Evolutionary conservation across 305 asterid genomes (phyloP).

Genomic region (Andrographis paniculata): DNA sequence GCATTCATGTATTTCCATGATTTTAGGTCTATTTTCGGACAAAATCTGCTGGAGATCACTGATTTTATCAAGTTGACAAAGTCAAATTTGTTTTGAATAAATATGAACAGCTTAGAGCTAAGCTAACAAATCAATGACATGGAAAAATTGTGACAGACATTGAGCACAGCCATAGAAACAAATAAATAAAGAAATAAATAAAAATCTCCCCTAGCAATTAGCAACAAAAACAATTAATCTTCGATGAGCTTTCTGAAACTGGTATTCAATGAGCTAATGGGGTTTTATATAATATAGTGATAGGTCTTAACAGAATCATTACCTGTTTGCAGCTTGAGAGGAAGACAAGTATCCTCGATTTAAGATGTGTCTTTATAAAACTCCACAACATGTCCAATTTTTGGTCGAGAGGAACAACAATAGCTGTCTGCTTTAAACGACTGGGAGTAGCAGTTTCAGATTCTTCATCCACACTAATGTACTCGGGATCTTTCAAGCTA

Average conservation of each 20-base stretch:
- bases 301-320: not conserved
- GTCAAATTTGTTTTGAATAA: no score
- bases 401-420: constrained; percentile 79
- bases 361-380: constrained; percentile 79
- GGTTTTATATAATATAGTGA: not conserved
- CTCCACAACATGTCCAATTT: constrained; percentile 94
- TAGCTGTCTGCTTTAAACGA: constrained; percentile 70
- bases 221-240: not conserved
- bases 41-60: no score
- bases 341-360: constrained; percentile 74
- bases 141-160: not conserved
- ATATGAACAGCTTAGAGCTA: no score
- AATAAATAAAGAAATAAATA: no score
- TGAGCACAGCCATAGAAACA: not conserved
- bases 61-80: no score
- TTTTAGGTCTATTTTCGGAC: not conserved
- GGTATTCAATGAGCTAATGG: no score
- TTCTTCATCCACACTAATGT: constrained; percentile 87
- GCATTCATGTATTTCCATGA: no score
- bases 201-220: not conserved
- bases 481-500: constrained; percentile 96
- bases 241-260: not conserved
- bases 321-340: constrained; percentile 97
- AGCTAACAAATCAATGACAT: not conserved
- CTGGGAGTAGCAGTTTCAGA: constrained; percentile 80